Evolutionary conservation across 441 rosid genomes (phyloP).

Genomic region (Theobroma grandiflorum): DNA sequence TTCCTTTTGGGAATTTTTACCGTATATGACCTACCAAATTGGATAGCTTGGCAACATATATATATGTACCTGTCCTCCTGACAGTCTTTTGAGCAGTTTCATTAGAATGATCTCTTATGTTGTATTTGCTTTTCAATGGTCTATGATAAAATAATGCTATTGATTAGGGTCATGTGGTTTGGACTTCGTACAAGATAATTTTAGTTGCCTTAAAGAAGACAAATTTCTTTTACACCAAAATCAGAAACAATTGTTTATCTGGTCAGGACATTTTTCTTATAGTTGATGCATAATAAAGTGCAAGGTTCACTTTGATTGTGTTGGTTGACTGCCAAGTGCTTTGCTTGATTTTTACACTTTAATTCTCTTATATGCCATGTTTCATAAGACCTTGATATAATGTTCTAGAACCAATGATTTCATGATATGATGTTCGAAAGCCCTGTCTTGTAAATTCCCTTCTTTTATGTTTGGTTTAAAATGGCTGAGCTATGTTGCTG

Average conservation of each 20-base stretch:
- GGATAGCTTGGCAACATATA: neutral
- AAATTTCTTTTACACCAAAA: too few relatives aligned
- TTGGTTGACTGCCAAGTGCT: neutral
- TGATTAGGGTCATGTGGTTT: neutral
- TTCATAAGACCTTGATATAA: neutral
- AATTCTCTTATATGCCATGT: neutral
- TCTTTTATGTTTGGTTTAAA: neutral
- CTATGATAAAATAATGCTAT: constrained; percentile 2
- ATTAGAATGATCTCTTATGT: neutral
- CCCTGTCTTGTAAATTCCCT: neutral
- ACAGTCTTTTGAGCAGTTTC: neutral
- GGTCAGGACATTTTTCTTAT: neutral
- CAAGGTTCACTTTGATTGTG: neutral
- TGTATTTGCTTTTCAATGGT: neutral
- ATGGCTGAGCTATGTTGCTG: constrained; percentile 5
- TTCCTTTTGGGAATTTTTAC: neutral
- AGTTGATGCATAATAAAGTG: neutral
- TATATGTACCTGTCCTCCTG: neutral
- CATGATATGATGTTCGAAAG: neutral
- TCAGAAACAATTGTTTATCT: neutral
- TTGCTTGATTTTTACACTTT: constrained; percentile 4
- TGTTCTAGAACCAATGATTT: constrained; percentile 8
- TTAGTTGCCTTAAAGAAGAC: too few relatives aligned
- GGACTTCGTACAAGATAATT: neutral
- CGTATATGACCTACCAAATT: neutral